Base-by-base conservation (phyloP, 371 early-diverging fungal genomes). In the Rhizopus arrhizus region DNA sequence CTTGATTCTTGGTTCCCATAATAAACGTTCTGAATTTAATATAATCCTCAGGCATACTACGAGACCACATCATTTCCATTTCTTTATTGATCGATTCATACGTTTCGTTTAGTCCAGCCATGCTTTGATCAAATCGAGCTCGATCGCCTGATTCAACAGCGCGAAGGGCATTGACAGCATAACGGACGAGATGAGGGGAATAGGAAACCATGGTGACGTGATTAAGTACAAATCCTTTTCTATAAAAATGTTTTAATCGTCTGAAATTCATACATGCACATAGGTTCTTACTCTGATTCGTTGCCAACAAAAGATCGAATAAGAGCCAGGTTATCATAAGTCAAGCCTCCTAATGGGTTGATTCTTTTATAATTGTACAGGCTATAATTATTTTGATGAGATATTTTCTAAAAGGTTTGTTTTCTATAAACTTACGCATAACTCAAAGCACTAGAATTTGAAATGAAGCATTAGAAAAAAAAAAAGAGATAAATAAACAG, bases 131-230 rank as follows among this genome's bases (percentile, higher is more conserved):
- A 63, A 94, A 93, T 33, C 61, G 53, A 2, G 36, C 41, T 34
- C 93, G 88, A 64, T 89, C 78, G 32, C 80, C 52, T 16, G 59
- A 36, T n/a, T 66, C 70, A 5, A 71, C 85, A 22, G 88, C 83
- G 1, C 83, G 73, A 46, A 94, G 72, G 1, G 86, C 85, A 31
- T 70, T 80, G 49, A 82, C 61, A 2, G 91, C 74, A 55, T 80
- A 72, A 32, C 72, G 73, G 55, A 94, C 88, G 22, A 90, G 80
- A 22, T 79, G 65, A 6, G 87, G 90, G 3, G 92, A 85, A 60
- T 91, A 80, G 6, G 85, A 74, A 0, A 92, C 95, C 86, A 95
- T 94, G 43, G 92, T 89, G 13, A 94, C 93, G 59, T 94, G 95
- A 32, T 88, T 87, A 45, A 89, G 73, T n/a, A 91, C 84, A 67